Evolutionary conservation across 1,139 yeast species (phyloP).

Genomic region (Saccharomyces hybrid): DNA sequence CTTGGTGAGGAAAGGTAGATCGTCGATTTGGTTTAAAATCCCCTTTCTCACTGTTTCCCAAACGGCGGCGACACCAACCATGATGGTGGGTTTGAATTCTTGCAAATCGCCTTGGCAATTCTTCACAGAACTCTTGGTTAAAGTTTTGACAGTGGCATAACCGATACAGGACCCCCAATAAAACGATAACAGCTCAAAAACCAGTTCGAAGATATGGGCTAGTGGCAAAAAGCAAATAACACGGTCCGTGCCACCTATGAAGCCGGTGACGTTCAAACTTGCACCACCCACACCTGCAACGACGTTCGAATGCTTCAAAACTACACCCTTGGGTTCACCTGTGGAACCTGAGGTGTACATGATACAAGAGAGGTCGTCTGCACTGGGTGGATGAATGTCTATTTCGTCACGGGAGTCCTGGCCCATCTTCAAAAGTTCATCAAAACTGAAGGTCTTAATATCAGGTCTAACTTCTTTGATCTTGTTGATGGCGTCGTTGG

Average conservation of each 20-base stretch:
- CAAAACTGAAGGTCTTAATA: constrained; percentile 53
- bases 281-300: constrained; percentile 84
- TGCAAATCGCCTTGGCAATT: constrained; percentile 85
- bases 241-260: constrained; percentile 52
- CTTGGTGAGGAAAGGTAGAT: constrained; percentile 60
- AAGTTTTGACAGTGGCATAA: constrained; percentile 87
- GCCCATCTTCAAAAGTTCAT: constrained; percentile 65
- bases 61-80: constrained; percentile 99
- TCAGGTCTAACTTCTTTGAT: constrained; percentile 65
- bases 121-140: constrained; percentile 72
- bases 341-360: constrained; percentile 99
- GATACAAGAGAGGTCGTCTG: constrained; percentile 75
- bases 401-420: constrained; percentile 36
- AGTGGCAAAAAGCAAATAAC: constrained; percentile 84
- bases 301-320: constrained; percentile 67
- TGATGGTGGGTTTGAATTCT: constrained; percentile 81
- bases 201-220: constrained; percentile 92
- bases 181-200: constrained; percentile 67
- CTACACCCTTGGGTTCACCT: constrained; percentile 96
- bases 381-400: constrained; percentile 43
- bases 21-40: constrained; percentile 63
- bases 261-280: constrained; percentile 49
- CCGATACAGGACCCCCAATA: constrained; percentile 92
- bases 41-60: constrained; percentile 97
- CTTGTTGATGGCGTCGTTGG: constrained; percentile 48